Conservation (phyloP, 306 rosid species). For the Vigna mungo region DNA sequence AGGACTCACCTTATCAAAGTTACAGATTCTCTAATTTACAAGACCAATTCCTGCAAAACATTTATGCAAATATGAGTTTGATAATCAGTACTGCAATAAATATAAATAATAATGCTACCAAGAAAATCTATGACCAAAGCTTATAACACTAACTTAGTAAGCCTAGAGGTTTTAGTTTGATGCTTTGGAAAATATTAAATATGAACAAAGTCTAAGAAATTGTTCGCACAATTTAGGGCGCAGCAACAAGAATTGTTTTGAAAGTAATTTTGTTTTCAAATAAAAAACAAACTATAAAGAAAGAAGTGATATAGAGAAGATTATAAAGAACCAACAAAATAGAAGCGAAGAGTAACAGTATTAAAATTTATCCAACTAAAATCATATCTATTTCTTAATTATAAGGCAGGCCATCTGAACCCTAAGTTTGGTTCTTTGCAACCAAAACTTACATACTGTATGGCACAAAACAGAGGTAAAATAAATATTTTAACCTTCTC, state of each 20-base stretch:
- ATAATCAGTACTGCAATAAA: neutral
- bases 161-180: neutral
- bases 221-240: neutral
- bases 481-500: no score
- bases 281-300: neutral
- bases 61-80: neutral
- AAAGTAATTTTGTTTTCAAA: conserved; percentile 6
- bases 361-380: no score
- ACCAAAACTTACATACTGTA: no score
- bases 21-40: neutral
- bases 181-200: conserved; percentile 23
- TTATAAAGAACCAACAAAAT: conserved; percentile 8
- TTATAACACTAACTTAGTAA: neutral
- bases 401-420: no score
- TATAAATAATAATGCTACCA: conserved; percentile 5
- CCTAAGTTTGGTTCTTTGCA: no score
- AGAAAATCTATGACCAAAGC: neutral
- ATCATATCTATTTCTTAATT: no score
- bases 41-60: neutral
- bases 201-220: conserved; percentile 11
- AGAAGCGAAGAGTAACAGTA: neutral
- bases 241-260: neutral
- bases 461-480: no score
- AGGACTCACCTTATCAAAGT: neutral
- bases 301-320: neutral